These are phyloP conservation scores for Paralagenidium karlingii DNA, from an alignment of 352 stramenopile genomes.

Conservation along the genomic window DNA sequence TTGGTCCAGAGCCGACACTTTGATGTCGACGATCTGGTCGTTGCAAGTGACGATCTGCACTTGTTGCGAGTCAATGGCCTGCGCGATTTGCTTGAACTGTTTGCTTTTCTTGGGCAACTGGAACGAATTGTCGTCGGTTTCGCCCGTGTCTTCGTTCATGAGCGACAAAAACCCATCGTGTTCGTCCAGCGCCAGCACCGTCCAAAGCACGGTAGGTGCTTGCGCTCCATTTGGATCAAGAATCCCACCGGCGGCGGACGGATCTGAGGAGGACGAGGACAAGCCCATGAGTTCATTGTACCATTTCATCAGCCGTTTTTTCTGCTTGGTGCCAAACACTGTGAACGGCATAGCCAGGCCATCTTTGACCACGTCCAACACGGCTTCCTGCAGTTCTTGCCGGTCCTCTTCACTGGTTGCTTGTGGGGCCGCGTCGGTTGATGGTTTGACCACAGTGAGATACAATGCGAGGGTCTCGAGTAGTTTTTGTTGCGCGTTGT, in stretches of 20 bases:
- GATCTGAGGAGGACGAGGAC: slow-evolving; percentile 30
- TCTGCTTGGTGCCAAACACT: slow-evolving; percentile 68
- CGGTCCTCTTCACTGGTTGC: slow-evolving; percentile 7
- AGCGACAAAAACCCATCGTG: slow-evolving; percentile 69
- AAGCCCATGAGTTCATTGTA: slow-evolving; percentile 70
- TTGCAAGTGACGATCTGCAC: slow-evolving; percentile 38
- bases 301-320: slow-evolving; percentile 74
- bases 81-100: slow-evolving; percentile 62
- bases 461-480: slow-evolving; percentile 58
- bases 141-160: slow-evolving; percentile 44
- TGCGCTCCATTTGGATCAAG: slow-evolving; percentile 6
- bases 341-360: slow-evolving; percentile 75
- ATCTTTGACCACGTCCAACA: slow-evolving; percentile 57
- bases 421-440: slow-evolving; percentile 10
- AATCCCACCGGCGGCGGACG: slow-evolving; percentile 11
- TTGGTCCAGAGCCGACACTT: slow-evolving; percentile 16
- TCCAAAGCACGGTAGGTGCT: slow-evolving; percentile 24
- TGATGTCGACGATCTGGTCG: slow-evolving; percentile 35
- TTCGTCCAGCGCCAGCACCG: slow-evolving; percentile 54
- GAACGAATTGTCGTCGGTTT: slow-evolving; percentile 46
- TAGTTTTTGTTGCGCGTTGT: slow-evolving; percentile 69
- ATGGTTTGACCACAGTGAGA: slow-evolving; percentile 46
- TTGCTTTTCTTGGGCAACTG: slow-evolving; percentile 51
- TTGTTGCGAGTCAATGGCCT: slow-evolving; percentile 34
- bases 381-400: slow-evolving; percentile 36